Base-by-base conservation (phyloP, 2,329 filamentous ascomycete species). In the Phyllachora maydis region DNA sequence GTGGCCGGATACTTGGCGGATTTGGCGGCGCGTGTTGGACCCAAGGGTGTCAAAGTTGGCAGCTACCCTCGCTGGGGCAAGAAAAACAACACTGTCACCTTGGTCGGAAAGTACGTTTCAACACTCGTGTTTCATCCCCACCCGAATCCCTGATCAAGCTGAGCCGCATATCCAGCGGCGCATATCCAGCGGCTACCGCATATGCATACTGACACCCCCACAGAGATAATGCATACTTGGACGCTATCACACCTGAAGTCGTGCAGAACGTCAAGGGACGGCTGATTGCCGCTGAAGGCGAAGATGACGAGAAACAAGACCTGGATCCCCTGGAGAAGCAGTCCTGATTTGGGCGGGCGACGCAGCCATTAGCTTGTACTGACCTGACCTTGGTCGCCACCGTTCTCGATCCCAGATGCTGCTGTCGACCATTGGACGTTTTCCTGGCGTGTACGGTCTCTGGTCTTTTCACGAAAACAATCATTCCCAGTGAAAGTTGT, bases 61-160 rank as follows among this genome's bases (percentile, higher is more conserved):
- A 91, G 79, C 47, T 95, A 98, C 48, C 88, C 88, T 17, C 59
- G 81, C 26, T 93, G 83, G 82, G 79, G 76, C 4, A 85, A 79
- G 57, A 67, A 68, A 38, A 60, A 60, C 32, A 95, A 95, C 47
- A 88, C 82, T 0, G 81, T 95, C 22, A 93, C 85, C 8, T 54
- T 98, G 25, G 83, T 93, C 11, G 66, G 67, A 34, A 54, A 49
- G 56, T 64, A 39, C 35, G 49, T 41, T 21, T 19, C n/a, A n/a
- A n/a, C n/a, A n/a, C n/a, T n/a, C n/a, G n/a, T n/a, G n/a, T n/a
- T n/a, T 14, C 6, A 16, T n/a, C 15, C 11, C 13, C 12, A 13
- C 3, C 8, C 18, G 19, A 21, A 6, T 19, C 11, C 13, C 8
- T 20, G 11, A 7, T 18, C 16, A 7, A 7, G 16, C 16, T 7